Evolutionary conservation across 352 stramenopile species (phyloP).

Genomic region (Thalassiosira hispida): DNA sequence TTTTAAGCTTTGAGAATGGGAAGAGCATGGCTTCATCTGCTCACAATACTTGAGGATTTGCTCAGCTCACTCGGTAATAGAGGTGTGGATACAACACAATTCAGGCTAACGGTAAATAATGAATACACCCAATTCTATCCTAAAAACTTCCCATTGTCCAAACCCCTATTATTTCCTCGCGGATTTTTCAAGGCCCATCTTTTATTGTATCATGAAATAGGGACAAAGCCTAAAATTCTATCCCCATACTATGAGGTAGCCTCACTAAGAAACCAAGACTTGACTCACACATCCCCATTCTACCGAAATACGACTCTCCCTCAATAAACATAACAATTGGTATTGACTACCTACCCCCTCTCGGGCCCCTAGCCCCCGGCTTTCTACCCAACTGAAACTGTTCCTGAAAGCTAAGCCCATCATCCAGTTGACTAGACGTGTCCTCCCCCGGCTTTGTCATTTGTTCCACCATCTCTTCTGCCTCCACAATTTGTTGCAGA

Average conservation of each 20-base stretch:
- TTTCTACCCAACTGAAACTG: slow-evolving; percentile 84
- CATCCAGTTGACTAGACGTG: slow-evolving; percentile 81
- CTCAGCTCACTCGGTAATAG: no score
- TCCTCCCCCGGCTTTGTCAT: slow-evolving; percentile 84
- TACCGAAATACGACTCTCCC: no score
- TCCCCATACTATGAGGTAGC: no score
- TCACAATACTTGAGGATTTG: no score
- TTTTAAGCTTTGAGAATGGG: background rate
- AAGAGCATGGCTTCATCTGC: no score
- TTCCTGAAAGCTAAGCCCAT: slow-evolving; percentile 82
- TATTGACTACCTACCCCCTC: slow-evolving; percentile 54
- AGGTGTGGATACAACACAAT: no score
- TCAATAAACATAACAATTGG: no score
- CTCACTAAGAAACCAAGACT: no score
- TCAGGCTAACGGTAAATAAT: no score
- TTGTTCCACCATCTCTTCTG: slow-evolving; percentile 84
- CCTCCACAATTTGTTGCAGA: slow-evolving; percentile 82
- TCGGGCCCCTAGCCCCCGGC: slow-evolving; percentile 62
- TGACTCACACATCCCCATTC: no score
- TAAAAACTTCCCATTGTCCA: background rate
- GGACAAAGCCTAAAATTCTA: no score
- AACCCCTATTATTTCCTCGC: background rate
- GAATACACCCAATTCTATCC: background rate
- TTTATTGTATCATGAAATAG: no score
- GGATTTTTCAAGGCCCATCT: background rate